Conservation (phyloP, 345 rosid genomes). For the Rubroshorea leprosula region DNA sequence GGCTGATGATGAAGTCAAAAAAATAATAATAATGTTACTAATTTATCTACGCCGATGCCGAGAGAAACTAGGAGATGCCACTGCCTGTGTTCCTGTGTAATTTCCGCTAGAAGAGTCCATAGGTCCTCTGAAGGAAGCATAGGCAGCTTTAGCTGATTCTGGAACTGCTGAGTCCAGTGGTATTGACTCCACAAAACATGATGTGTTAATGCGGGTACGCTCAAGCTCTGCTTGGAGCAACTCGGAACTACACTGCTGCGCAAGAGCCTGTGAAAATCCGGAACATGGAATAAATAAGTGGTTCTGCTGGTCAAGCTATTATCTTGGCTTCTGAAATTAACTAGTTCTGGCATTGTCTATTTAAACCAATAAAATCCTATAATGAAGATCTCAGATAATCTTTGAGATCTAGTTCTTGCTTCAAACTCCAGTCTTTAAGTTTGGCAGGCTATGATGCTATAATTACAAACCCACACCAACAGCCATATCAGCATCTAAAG, state of each 20-base stretch:
- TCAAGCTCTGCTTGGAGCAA: constrained; percentile 79
- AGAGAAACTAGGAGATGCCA: constrained; percentile 52
- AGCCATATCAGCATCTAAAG: too few species aligned
- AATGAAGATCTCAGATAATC: too few species aligned
- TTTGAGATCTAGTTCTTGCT: too few species aligned
- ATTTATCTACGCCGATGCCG: constrained; percentile 56
- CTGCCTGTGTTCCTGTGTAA: constrained; percentile 36
- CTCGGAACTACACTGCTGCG: constrained; percentile 76
- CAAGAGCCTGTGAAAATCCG: constrained; percentile 49
- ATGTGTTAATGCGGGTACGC: constrained; percentile 86
- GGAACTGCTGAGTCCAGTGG: constrained; percentile 52
- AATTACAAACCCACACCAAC: too few species aligned
- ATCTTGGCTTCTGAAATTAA: too few species aligned
- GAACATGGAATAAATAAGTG: neutral
- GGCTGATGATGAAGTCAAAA: neutral
- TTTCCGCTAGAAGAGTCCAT: constrained; percentile 65
- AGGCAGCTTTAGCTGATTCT: constrained; percentile 60
- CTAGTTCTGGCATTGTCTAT: too few species aligned
- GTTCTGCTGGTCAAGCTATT: neutral
- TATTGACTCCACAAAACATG: constrained; percentile 74
- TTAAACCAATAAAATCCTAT: too few species aligned
- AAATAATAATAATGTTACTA: neutral
- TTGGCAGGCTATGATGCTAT: neutral
- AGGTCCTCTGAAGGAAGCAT: constrained; percentile 53
- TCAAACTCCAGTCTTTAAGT: neutral